These are phyloP conservation scores for Cylindrotheca fusiformis DNA, from an alignment of 108 stramenopile genomes.

Conservation along the genomic window DNA sequence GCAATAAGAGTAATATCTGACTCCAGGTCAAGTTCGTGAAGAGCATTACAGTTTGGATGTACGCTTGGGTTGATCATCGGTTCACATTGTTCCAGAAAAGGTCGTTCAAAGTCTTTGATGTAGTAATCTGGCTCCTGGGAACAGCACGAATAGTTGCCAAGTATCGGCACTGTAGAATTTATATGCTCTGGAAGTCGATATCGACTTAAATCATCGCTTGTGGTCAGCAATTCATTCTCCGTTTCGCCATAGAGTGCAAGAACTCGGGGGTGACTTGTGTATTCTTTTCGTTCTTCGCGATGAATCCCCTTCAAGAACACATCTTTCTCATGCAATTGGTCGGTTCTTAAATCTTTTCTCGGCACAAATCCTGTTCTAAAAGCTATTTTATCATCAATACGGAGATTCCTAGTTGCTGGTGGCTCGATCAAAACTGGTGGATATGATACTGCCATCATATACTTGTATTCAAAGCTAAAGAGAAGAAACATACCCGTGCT, in stretches of 20 bases:
- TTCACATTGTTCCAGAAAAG: constrained; percentile 50
- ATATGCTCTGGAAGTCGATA: background rate
- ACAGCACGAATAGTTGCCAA: too few species aligned
- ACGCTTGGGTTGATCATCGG: constrained; percentile 40
- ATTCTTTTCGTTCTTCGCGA: background rate
- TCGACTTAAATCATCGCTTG: background rate
- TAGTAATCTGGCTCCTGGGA: too few species aligned
- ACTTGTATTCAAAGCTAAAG: background rate
- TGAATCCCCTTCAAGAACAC: background rate
- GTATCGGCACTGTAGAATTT: background rate
- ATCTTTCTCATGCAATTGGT: background rate
- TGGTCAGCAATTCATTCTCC: background rate
- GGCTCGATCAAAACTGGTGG: background rate
- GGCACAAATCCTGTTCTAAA: background rate
- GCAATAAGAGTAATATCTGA: constrained; percentile 22
- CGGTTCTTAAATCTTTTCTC: background rate
- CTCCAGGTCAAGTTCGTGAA: constrained; percentile 55
- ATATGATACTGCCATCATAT: background rate
- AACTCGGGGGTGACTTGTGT: background rate
- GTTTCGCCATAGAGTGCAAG: background rate
- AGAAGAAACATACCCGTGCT: background rate
- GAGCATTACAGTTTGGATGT: constrained; percentile 62
- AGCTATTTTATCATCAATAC: background rate
- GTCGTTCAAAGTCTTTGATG: constrained; percentile 23
- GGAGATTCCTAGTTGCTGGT: background rate